Evolutionary conservation across 805 yeast species (phyloP), one percentile per base, ranked within the genome.

Genomic region (Saccharomyces mikatae): DNA sequence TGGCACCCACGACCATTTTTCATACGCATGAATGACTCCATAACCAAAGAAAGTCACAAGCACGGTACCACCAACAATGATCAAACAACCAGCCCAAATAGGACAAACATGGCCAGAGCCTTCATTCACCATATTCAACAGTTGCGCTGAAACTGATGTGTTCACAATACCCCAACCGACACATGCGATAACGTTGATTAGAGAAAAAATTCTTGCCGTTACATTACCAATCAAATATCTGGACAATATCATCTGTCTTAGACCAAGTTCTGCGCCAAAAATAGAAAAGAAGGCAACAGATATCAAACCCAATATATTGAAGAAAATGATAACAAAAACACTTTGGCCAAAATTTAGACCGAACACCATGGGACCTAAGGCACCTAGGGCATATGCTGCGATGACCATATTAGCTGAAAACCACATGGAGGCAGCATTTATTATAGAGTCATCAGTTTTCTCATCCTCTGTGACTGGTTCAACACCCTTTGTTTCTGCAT

Each of bases 81-180:
- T 79, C 53, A 90, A 64, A 71, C 94, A 85, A 41, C 94, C 96
- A 31, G 89, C 96, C 92, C 96, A 87, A 41, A 92, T 87, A 46
- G 97, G 97, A 59, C 87, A 75, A 57, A 74, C 58, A 56, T 71
- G 73, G 48, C 71, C 70, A 13, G 63, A 55, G 26, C 75, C 76
- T 53, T 73, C 74, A 74, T 88, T 88, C 55, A 90, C 86, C 68
- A 86, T 82, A 71, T 83, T 82, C 57, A 90, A 75, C 61, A 90
- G 74, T 70, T 89, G 95, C 21, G 96, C 96, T 32, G 94, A 82
- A 30, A 89, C 86, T 82, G 90, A 87, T 57, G 87, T 87, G 71
- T 90, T 91, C 48, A 89, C 92, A 14, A 96, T 88, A 71, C 94
- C 87, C 97, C 97, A 90, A 62, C 97, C 96, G 54, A 90, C 80